Evolutionary conservation across 352 stramenopile genomes (phyloP), one percentile per base, ranked within the genome.

Genomic region (Pythium chondricola): DNA sequence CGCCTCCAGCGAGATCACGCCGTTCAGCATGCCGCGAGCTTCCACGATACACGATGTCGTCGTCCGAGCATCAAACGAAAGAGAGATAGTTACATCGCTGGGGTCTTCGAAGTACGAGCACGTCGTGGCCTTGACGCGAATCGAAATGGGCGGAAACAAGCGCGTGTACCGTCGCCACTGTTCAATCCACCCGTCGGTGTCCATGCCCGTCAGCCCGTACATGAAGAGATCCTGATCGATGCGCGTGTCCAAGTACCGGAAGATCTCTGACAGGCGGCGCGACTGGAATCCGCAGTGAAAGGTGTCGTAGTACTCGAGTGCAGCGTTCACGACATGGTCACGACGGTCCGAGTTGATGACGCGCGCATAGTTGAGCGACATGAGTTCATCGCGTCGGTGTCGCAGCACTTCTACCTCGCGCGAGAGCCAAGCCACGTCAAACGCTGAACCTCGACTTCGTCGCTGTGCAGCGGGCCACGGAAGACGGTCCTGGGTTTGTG

Each of bases 81-180:
- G 24, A 22, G 17, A 31, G 17, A 22, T 16, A 24, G 8, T 13
- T 25, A 24, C 39, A 16, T 24, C 9, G 6, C 9, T 11, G 9
- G 9, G 9, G 33, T 40, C 8, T 20, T 40, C 9, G 0, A 56
- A 40, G 5, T 56, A 25, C 21, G 40, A 31, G 17, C 38, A 31
- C 11, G 27, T 43, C 31, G 43, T 36, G 6, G 37, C 38, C 4
- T 14, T 17, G 5, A 56, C 24, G 4, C 40, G 38, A 21, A 56
- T 56, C 3, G 20, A 41, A 16, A 43, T 36, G 14, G 48, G 43
- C 2, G 20, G 29, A n/a, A 56, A 48, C 10, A 56, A 27, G 9
- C 17, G 48, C 17, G 48, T 56, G 31, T 56, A 56, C 21, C 38
- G 39, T 4, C 25, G 48, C 48, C 48, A 56, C 24, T 56, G 48